Conservation (phyloP, 2,329 filamentous ascomycete species). For the Pyrenophora tritici-repentis region DNA sequence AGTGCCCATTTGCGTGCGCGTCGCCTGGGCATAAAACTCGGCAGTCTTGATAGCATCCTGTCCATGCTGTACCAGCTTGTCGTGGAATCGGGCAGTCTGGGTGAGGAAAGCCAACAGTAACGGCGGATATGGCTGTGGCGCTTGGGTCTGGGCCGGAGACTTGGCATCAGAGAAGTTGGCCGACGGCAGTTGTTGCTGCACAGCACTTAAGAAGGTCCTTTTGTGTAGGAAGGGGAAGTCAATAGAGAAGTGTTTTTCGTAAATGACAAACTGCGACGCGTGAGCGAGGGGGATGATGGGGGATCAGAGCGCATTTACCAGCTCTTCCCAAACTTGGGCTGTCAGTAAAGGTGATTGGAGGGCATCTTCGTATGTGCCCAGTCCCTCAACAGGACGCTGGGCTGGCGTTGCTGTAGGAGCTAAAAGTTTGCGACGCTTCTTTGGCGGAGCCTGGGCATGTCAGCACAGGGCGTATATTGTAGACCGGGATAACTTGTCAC, state of each 20-base stretch:
- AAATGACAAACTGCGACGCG: constrained; percentile 62
- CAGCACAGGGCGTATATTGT: constrained; percentile 1
- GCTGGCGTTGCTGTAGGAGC: constrained; percentile 33
- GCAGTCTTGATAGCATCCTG: constrained; percentile 47
- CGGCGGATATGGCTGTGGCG: constrained; percentile 56
- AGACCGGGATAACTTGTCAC: neutral
- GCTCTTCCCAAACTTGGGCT: constrained; percentile 67
- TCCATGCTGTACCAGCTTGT: constrained; percentile 46
- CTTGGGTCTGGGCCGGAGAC: constrained; percentile 31
- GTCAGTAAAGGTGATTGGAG: constrained; percentile 67
- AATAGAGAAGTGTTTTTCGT: constrained; percentile 71
- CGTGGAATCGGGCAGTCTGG: constrained; percentile 72
- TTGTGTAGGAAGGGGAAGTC: constrained; percentile 75
- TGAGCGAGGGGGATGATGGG: constrained; percentile 3
- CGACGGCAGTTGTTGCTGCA: constrained; percentile 34
- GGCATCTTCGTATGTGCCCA: constrained; percentile 58
- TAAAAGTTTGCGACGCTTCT: constrained; percentile 47
- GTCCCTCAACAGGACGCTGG: constrained; percentile 50
- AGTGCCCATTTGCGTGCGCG: constrained; percentile 54
- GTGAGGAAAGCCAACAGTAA: constrained; percentile 70
- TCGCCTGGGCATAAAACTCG: constrained; percentile 67
- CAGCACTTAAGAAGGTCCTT: constrained; percentile 60
- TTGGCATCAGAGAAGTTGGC: constrained; percentile 30
- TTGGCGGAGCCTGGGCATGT: constrained; percentile 17
- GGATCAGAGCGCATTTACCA: constrained; percentile 47